A percentile compares a stretch with the other conserved stretches of the same genome.
Conservation (phyloP, 495 filamentous ascomycete genomes). For the Annulohypoxylon stygium region DNA sequence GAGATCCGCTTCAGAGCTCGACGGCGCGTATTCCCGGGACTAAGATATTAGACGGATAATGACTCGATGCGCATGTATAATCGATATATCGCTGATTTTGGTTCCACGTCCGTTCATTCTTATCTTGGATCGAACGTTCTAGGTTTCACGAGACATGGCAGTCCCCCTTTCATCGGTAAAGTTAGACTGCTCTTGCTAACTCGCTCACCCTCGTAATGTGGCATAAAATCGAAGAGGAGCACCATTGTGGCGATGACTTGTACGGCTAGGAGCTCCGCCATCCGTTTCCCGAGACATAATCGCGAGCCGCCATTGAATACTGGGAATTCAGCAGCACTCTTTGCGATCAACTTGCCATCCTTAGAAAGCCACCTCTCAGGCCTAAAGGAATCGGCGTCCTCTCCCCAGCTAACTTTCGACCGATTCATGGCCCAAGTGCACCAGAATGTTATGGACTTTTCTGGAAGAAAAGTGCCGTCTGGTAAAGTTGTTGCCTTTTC, state of each 20-base stretch:
- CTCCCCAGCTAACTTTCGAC: slow-evolving; percentile 67
- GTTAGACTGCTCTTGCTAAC: slow-evolving; percentile 69
- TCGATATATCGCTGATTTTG: not conserved
- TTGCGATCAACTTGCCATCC: slow-evolving; percentile 56
- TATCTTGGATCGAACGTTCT: slow-evolving; percentile 17
- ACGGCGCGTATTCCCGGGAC: not conserved
- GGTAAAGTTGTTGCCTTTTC: slow-evolving; percentile 64
- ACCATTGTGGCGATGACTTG: slow-evolving; percentile 65
- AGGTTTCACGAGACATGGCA: slow-evolving; percentile 59
- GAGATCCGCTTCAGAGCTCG: not conserved
- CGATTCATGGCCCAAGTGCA: slow-evolving; percentile 72
- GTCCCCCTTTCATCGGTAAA: slow-evolving; percentile 70
- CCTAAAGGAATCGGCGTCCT: slow-evolving; percentile 65
- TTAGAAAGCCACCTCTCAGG: slow-evolving; percentile 66
- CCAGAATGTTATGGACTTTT: slow-evolving; percentile 66
- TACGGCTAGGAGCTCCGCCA: slow-evolving; percentile 69
- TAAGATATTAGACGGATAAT: not conserved
- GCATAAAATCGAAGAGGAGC: slow-evolving; percentile 62
- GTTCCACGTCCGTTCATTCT: not conserved
- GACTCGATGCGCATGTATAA: not conserved
- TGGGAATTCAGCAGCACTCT: slow-evolving; percentile 67
- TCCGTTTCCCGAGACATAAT: slow-evolving; percentile 69
- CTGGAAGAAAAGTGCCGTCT: slow-evolving; percentile 69
- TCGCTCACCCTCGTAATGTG: slow-evolving; percentile 58
- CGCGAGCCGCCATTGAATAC: slow-evolving; percentile 72